Conservation (phyloP, 768 basidiomycete genomes). For the Amanita jacksonii region DNA sequence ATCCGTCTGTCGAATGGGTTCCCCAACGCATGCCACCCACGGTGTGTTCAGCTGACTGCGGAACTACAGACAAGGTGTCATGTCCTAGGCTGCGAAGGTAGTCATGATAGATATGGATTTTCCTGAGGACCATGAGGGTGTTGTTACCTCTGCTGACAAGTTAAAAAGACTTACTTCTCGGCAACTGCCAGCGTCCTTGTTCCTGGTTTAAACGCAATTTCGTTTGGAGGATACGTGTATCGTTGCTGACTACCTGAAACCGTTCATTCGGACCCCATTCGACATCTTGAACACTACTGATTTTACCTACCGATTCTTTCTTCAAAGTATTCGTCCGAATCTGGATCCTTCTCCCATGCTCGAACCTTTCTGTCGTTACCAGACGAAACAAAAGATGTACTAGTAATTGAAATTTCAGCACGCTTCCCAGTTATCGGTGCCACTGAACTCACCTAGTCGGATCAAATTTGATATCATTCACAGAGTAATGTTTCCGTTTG, state of each 20-base stretch:
- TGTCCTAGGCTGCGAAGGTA: slow-evolving; percentile 8
- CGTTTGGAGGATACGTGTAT: slow-evolving; percentile 26
- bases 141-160: too few relatives aligned
- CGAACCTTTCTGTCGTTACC: slow-evolving; percentile 36
- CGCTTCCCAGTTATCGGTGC: not conserved
- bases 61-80: slow-evolving; percentile 11
- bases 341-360: slow-evolving; percentile 29
- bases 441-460: slow-evolving; percentile 29
- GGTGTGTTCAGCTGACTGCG: slow-evolving; percentile 15
- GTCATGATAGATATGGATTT: slow-evolving; percentile 15
- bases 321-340: slow-evolving; percentile 13
- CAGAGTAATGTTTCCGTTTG: slow-evolving; percentile 33
- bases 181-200: slow-evolving; percentile 31
- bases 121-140: too few relatives aligned
- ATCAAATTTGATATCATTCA: slow-evolving; percentile 48
- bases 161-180: slow-evolving; percentile 28
- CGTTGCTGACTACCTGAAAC: too few relatives aligned
- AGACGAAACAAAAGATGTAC: slow-evolving; percentile 35
- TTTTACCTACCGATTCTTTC: slow-evolving; percentile 4
- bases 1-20: slow-evolving; percentile 21
- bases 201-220: slow-evolving; percentile 36
- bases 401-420: slow-evolving; percentile 10
- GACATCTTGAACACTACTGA: not conserved
- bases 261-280: too few relatives aligned
- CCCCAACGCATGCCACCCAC: slow-evolving; percentile 51